Evolutionary conservation across 129 eudicot genomes (phyloP).

Genomic region (Tagetes patula): DNA sequence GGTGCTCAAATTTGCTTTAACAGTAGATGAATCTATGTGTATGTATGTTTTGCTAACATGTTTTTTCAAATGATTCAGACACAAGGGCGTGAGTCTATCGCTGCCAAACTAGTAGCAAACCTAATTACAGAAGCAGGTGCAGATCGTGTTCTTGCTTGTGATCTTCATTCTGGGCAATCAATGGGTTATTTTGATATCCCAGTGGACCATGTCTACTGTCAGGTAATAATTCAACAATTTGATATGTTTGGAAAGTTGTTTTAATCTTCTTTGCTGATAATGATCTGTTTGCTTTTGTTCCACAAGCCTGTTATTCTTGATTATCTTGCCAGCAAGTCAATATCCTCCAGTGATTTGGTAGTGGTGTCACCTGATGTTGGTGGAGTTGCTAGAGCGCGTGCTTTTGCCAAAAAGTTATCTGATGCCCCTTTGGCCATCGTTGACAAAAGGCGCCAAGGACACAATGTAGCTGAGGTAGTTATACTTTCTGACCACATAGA

Average conservation of each 20-base stretch:
- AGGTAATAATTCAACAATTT: slow-evolving; percentile 40
- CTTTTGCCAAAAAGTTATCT: slow-evolving; percentile 84
- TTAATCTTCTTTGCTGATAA: not conserved
- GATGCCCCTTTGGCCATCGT: slow-evolving; percentile 96
- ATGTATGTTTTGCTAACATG: slow-evolving; percentile 9
- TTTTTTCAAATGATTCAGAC: slow-evolving; percentile 42
- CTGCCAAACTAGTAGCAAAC: slow-evolving; percentile 81
- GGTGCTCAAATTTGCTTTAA: slow-evolving; percentile 29
- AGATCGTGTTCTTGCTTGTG: slow-evolving; percentile 90
- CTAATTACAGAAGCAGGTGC: slow-evolving; percentile 86
- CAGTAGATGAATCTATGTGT: not conserved
- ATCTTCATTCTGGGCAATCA: slow-evolving; percentile 90
- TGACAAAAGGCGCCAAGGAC: slow-evolving; percentile 93
- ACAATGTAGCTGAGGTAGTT: slow-evolving; percentile 83
- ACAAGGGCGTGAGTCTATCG: slow-evolving; percentile 92
- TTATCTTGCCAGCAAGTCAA: slow-evolving; percentile 87
- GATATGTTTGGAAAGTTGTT: not conserved
- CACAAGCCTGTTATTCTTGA: slow-evolving; percentile 90
- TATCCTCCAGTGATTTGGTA: slow-evolving; percentile 66
- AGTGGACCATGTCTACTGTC: slow-evolving; percentile 84
- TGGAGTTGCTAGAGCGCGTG: slow-evolving; percentile 97
- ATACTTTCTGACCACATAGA: not conserved
- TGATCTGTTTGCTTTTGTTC: slow-evolving; percentile 22
- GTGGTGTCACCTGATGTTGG: slow-evolving; percentile 97
- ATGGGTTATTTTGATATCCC: slow-evolving; percentile 96